Conservation (phyloP, 2,329 filamentous ascomycete species). For the Penicillium sp. region DNA sequence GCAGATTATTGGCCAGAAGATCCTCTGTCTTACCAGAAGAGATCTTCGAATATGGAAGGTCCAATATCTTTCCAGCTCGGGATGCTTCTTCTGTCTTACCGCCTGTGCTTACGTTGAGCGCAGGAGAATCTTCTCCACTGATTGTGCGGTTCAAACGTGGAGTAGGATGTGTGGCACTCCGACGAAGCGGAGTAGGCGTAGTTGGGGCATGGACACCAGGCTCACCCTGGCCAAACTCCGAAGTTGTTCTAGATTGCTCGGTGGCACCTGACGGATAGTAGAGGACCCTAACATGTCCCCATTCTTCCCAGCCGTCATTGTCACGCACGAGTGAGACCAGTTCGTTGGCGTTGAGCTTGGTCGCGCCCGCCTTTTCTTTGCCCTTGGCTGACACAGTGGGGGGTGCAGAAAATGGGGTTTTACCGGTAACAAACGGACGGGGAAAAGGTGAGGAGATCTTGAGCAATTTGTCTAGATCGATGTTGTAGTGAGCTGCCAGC, state of each 20-base stretch:
- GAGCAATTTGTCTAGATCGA: constrained; percentile 74
- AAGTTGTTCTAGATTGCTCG: constrained; percentile 33
- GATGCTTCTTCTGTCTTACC: constrained; percentile 37
- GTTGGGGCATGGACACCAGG: constrained; percentile 54
- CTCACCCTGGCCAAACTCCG: constrained; percentile 31
- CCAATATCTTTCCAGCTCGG: constrained; percentile 57
- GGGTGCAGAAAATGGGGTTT: constrained; percentile 52
- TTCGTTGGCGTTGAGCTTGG: constrained; percentile 74
- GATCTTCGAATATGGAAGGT: constrained; percentile 58
- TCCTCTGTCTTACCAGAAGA: constrained; percentile 38
- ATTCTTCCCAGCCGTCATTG: constrained; percentile 65
- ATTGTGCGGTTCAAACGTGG: constrained; percentile 51
- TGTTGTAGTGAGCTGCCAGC: constrained; percentile 77
- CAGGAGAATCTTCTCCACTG: constrained; percentile 50
- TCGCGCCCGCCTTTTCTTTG: constrained; percentile 66
- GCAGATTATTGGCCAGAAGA: constrained; percentile 45
- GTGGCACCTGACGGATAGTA: constrained; percentile 63
- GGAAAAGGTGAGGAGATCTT: constrained; percentile 80
- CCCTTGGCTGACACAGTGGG: constrained; percentile 64
- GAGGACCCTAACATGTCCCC: constrained; percentile 75
- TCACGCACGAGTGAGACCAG: constrained; percentile 71
- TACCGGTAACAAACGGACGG: constrained; percentile 62
- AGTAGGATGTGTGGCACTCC: constrained; percentile 62
- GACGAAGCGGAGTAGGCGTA: constrained; percentile 74
- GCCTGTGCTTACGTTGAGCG: constrained; percentile 47